Conservation (phyloP, 148 eudicot genomes). For the Vaccinium myrtillus region DNA sequence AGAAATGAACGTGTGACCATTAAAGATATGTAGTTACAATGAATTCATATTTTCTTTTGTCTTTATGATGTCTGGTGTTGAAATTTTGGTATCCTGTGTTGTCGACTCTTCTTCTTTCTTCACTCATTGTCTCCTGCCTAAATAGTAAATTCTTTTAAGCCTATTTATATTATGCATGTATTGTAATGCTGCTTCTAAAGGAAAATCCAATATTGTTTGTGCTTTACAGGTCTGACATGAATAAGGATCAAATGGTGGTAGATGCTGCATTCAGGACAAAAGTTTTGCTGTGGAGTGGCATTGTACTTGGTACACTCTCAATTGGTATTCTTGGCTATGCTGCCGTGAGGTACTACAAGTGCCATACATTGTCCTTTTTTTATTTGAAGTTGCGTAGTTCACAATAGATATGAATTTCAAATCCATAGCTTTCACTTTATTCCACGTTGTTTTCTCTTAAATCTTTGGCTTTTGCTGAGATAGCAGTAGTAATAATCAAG, state of each 20-base stretch:
- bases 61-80: neutral
- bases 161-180: neutral
- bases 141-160: neutral
- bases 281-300: constrained; percentile 65
- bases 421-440: neutral
- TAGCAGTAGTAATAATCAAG: neutral
- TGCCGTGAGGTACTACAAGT: constrained; percentile 47
- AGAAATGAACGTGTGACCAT: neutral
- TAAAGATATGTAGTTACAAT: neutral
- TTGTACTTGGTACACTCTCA: constrained; percentile 63
- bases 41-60: neutral
- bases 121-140: neutral
- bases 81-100: neutral
- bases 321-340: constrained; percentile 68
- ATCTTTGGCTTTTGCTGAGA: neutral
- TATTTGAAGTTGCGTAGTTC: no score
- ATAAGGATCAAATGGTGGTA: constrained; percentile 69
- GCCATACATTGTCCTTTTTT: neutral
- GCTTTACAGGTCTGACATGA: constrained; percentile 62
- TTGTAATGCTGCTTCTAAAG: constrained; percentile 1
- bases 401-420: neutral
- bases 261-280: constrained; percentile 57
- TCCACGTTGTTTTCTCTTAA: neutral
- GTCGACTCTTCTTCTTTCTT: neutral
- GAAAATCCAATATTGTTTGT: neutral